phyloP scores from a whole-genome alignment of 257 asterid genomes.

The Mitragyna speciosa region DNA sequence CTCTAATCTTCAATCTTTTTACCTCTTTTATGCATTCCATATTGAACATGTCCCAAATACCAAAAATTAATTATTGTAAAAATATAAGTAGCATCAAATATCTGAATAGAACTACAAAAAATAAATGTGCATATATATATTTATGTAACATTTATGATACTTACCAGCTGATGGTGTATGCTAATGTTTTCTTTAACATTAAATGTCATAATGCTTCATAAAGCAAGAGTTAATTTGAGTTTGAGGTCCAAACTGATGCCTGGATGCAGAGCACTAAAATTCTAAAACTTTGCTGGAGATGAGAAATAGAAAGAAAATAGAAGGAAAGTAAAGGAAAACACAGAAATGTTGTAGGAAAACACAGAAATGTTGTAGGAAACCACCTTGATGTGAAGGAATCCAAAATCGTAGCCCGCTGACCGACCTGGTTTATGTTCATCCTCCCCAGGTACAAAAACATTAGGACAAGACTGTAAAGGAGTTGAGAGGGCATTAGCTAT shows the following conservation, averaged over 20 bases:
- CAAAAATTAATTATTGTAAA: too few relatives aligned
- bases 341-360: neutral
- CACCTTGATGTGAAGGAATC: conserved; percentile 97
- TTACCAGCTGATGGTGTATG: neutral
- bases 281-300: neutral
- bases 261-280: neutral
- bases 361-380: conserved; percentile 10
- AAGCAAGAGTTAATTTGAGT: neutral
- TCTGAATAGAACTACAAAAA: neutral
- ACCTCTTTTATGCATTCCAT: neutral
- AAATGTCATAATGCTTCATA: neutral
- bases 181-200: neutral
- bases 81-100: neutral
- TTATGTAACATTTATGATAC: neutral
- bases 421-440: conserved; percentile 81
- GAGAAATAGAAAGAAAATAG: neutral
- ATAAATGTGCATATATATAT: neutral
- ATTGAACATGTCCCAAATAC: neutral
- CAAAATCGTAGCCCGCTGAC: conserved; percentile 83
- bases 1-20: neutral
- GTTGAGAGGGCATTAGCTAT: conserved; percentile 82
- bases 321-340: neutral
- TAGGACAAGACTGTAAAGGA: conserved; percentile 60
- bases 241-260: neutral
- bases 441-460: conserved; percentile 91